Conservation (phyloP, 2,329 filamentous ascomycete genomes). For the Ramularia endophylla region DNA sequence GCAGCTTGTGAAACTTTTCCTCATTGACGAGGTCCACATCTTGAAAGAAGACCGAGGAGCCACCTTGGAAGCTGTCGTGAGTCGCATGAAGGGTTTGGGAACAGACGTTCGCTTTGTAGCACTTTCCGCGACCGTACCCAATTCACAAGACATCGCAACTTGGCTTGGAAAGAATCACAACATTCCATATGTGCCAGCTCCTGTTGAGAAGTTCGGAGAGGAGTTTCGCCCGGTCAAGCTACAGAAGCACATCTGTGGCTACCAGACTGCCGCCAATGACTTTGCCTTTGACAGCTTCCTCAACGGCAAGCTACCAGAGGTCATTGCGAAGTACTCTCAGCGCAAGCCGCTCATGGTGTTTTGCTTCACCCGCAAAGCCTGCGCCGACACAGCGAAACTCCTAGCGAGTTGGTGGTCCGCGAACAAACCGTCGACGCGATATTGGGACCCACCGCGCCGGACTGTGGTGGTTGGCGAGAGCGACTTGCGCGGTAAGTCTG, state of each 20-base stretch:
- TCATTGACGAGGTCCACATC: constrained; percentile 86
- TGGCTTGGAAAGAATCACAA: constrained; percentile 67
- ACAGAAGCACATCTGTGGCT: constrained; percentile 71
- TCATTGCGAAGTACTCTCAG: constrained; percentile 62
- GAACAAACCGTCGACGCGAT: constrained; percentile 45
- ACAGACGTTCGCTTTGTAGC: constrained; percentile 73
- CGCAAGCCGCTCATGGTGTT: constrained; percentile 78
- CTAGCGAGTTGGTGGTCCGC: constrained; percentile 61
- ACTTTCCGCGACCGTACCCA: constrained; percentile 77
- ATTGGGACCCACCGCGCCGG: constrained; percentile 57
- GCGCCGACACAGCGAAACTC: constrained; percentile 59
- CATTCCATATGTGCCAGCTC: constrained; percentile 57
- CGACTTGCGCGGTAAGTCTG: constrained; percentile 53
- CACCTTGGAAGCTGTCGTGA: constrained; percentile 76
- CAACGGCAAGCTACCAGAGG: constrained; percentile 56
- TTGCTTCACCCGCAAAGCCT: constrained; percentile 69
- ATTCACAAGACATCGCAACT: constrained; percentile 69
- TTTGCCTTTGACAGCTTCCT: constrained; percentile 70
- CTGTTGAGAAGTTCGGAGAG: constrained; percentile 66
- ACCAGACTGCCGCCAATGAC: constrained; percentile 59
- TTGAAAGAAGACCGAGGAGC: constrained; percentile 74
- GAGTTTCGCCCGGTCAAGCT: constrained; percentile 73
- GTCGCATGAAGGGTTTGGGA: constrained; percentile 77
- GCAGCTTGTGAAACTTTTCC: constrained; percentile 68
- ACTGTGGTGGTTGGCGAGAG: constrained; percentile 49